Percentiles rank a stretch among this genome's conserved stretches.
phyloP scores from a whole-genome alignment of 2,329 filamentous ascomycete genomes.

The Penicillium sumatraense region DNA sequence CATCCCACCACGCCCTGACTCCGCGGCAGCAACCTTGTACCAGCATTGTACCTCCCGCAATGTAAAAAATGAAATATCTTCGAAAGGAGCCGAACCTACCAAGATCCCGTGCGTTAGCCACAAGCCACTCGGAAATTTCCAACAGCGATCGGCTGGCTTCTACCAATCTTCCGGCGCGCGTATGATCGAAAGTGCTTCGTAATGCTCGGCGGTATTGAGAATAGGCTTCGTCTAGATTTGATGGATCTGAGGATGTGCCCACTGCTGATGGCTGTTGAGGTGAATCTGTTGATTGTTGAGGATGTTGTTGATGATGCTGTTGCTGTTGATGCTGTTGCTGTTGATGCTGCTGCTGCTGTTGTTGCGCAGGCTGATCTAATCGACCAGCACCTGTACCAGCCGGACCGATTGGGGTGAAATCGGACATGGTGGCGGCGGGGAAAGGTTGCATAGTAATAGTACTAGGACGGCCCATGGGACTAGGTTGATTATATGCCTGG shows the following conservation, averaged over 20 bases:
- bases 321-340: neutral
- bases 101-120: conserved; percentile 67
- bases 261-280: conserved; percentile 33
- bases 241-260: conserved; percentile 46
- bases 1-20: neutral
- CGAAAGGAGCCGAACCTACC: conserved; percentile 57
- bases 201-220: conserved; percentile 62
- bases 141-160: conserved; percentile 64
- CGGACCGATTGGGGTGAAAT: conserved; percentile 45
- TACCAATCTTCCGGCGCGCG: conserved; percentile 64
- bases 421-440: conserved; percentile 56
- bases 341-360: conserved; percentile 25
- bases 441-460: conserved; percentile 57
- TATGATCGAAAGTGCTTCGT: conserved; percentile 71
- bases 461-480: conserved; percentile 58
- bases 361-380: conserved; percentile 33
- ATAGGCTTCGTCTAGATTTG: conserved; percentile 69
- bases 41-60: conserved; percentile 2
- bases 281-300: too few species aligned
- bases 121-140: conserved; percentile 68
- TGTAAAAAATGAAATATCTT: conserved; percentile 1
- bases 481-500: conserved; percentile 67
- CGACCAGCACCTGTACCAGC: too few species aligned
- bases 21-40: conserved; percentile 2
- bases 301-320: neutral